These are phyloP conservation scores for Austroboletus novae-zelandiae DNA, from an alignment of 1,284 basidiomycete species.

Conservation along the genomic window DNA sequence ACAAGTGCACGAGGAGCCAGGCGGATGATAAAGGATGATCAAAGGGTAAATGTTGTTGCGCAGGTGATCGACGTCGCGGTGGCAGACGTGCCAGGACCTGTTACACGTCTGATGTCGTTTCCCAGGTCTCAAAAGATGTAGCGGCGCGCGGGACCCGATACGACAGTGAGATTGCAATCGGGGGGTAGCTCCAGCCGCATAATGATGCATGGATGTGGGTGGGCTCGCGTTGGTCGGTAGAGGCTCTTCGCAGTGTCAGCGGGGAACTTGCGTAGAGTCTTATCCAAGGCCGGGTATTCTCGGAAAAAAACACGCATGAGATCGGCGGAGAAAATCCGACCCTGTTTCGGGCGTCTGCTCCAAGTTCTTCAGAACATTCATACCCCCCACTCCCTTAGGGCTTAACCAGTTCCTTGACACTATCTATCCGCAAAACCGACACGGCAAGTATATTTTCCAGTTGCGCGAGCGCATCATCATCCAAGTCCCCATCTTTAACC, in stretches of 20 bases:
- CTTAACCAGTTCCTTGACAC: conserved; percentile 16
- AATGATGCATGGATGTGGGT: not conserved
- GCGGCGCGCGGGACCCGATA: too few relatives aligned
- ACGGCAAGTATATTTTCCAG: conserved; percentile 26
- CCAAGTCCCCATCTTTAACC: not conserved
- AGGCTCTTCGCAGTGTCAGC: conserved; percentile 6
- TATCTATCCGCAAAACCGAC: conserved; percentile 26
- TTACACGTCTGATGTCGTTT: conserved; percentile 9
- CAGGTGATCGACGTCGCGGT: not conserved
- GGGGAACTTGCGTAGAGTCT: not conserved
- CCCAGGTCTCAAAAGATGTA: not conserved
- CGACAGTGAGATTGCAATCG: not conserved
- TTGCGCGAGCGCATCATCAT: conserved; percentile 19
- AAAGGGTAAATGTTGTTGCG: not conserved
- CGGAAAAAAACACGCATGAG: not conserved
- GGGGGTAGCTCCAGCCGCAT: not conserved
- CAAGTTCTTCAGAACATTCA: not conserved
- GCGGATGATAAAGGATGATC: not conserved
- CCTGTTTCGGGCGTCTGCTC: conserved; percentile 1
- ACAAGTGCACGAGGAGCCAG: not conserved
- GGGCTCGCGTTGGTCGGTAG: not conserved
- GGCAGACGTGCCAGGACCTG: not conserved
- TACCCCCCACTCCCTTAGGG: conserved; percentile 7
- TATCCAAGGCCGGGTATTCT: not conserved
- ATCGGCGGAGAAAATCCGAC: conserved; percentile 6